These are phyloP conservation scores for Mucor velutinosus DNA, from an alignment of 371 early-diverging fungal species.

Conservation along the genomic window DNA sequence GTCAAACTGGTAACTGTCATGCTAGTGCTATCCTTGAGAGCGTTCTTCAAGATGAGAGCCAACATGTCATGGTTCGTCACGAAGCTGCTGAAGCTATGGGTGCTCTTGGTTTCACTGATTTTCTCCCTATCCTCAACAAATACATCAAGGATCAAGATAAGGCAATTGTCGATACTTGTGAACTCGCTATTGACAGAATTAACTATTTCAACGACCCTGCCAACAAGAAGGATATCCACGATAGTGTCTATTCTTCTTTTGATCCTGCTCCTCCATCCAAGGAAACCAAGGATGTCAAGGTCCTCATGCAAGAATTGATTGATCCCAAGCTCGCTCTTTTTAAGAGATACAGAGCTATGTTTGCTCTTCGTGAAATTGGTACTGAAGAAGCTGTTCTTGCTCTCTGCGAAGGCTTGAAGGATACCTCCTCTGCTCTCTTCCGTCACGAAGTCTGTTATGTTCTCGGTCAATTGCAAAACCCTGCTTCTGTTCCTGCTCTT, in stretches of 20 bases:
- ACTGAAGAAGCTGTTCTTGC: conserved; percentile 86
- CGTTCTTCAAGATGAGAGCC: conserved; percentile 69
- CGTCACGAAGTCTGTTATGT: conserved; percentile 98
- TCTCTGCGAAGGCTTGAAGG: conserved; percentile 87
- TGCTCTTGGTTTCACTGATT: conserved; percentile 80
- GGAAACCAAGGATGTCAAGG: conserved; percentile 59
- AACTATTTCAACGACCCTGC: conserved; percentile 67
- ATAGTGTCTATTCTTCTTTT: conserved; percentile 75
- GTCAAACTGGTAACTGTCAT: conserved; percentile 93
- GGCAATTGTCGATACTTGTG: conserved; percentile 94
- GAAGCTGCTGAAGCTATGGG: conserved; percentile 99
- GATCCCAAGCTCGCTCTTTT: conserved; percentile 80
- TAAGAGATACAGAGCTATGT: conserved; percentile 98
- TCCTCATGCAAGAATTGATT: conserved; percentile 70
- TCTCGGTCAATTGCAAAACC: conserved; percentile 98
- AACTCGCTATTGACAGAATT: conserved; percentile 91
- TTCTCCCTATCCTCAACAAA: conserved; percentile 71
- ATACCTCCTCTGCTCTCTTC: conserved; percentile 86
- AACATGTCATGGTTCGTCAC: conserved; percentile 98
- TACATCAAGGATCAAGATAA: conserved; percentile 68
- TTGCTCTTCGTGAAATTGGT: conserved; percentile 93
- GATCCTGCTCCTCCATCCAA: conserved; percentile 92
- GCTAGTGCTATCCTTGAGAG: conserved; percentile 75
- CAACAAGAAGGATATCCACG: conserved; percentile 43
- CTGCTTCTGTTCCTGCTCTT: conserved; percentile 87